These are phyloP conservation scores for Eucalyptus marginata DNA, from an alignment of 345 rosid genomes.

Conservation along the genomic window DNA sequence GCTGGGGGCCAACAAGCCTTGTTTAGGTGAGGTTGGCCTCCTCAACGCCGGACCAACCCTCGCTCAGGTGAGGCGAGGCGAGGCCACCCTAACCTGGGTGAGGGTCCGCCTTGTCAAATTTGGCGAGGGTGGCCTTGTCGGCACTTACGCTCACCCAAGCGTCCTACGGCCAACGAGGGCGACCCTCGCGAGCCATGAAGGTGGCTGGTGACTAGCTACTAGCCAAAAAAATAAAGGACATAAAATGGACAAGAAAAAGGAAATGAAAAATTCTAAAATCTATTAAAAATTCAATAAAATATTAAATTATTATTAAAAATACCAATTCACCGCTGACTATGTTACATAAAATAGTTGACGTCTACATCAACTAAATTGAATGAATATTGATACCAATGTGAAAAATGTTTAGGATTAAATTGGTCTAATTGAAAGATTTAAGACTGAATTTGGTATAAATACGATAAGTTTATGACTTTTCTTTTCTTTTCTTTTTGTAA, in stretches of 20 bases:
- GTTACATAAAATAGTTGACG: too few species aligned
- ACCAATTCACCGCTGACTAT: accelerated
- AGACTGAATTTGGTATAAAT: too few species aligned
- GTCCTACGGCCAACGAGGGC: not conserved
- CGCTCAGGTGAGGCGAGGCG: accelerated
- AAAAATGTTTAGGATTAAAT: too few species aligned
- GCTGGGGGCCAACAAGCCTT: accelerated
- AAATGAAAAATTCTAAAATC: too few species aligned
- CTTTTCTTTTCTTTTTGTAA: too few species aligned
- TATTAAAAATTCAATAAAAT: too few species aligned
- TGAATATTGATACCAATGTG: too few species aligned
- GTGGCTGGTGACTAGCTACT: not conserved
- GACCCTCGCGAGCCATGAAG: not conserved
- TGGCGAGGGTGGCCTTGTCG: not conserved
- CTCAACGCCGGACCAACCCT: accelerated
- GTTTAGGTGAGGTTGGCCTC: not conserved
- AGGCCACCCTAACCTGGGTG: not conserved
- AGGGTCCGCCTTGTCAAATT: not conserved
- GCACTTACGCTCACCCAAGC: not conserved
- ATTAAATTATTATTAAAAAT: too few species aligned
- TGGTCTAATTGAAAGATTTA: not conserved
- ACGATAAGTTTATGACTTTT: too few species aligned
- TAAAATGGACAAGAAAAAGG: too few species aligned
- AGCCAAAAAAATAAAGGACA: not conserved
- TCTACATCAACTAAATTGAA: too few species aligned